Percentiles rank a stretch among this genome's conserved stretches.
These are phyloP conservation scores for Solanum sejunctum DNA, from an alignment of 257 asterid genomes.

Conservation along the genomic window DNA sequence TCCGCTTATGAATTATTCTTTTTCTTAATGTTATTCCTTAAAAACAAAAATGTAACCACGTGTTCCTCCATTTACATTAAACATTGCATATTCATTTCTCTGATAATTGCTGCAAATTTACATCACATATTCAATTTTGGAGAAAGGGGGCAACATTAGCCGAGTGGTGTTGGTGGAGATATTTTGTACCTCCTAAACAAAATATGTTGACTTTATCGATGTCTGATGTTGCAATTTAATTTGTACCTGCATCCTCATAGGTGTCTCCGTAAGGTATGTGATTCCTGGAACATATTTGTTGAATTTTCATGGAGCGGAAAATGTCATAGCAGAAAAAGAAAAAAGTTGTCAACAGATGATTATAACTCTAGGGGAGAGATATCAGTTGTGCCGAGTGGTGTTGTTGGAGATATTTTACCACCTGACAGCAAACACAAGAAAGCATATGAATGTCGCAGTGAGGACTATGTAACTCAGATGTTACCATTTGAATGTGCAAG, in stretches of 20 bases:
- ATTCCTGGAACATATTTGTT: constrained; percentile 54
- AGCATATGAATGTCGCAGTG: neutral
- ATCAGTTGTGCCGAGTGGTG: neutral
- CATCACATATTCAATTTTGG: neutral
- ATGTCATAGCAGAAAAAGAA: constrained; percentile 33
- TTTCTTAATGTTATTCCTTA: neutral
- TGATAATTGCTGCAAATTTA: neutral
- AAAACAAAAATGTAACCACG: neutral
- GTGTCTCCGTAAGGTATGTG: constrained; percentile 56
- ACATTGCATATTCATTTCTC: neutral
- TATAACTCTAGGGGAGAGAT: constrained; percentile 6
- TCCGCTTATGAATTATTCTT: neutral
- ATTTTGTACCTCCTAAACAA: neutral
- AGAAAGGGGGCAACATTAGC: neutral
- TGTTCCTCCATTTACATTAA: neutral
- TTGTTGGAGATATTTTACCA: constrained; percentile 5
- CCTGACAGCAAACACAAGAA: constrained; percentile 4
- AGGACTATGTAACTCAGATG: constrained; percentile 3
- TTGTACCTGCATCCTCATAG: constrained; percentile 21
- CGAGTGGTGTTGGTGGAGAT: neutral
- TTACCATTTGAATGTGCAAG: constrained; percentile 41
- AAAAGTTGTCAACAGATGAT: constrained; percentile 12
- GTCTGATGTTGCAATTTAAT: neutral
- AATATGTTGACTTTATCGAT: neutral
- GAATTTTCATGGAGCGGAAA: constrained; percentile 39